These are phyloP conservation scores for Rhododendron ferrugineum DNA, from an alignment of 148 eudicot genomes.

Conservation along the genomic window DNA sequence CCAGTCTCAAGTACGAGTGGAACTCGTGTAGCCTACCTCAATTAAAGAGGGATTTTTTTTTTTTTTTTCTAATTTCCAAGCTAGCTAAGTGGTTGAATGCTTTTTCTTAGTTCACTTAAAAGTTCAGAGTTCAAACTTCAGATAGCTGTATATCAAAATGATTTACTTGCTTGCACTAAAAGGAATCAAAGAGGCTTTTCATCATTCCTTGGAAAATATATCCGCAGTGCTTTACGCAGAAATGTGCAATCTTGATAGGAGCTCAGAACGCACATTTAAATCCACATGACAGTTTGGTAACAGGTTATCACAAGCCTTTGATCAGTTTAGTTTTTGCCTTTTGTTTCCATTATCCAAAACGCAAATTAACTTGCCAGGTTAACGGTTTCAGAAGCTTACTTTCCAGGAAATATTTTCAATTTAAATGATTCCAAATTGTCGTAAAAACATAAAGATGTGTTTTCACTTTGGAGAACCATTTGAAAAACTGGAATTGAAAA, in stretches of 20 bases:
- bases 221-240: neutral
- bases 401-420: neutral
- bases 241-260: neutral
- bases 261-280: neutral
- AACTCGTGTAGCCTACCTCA: neutral
- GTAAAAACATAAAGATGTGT: neutral
- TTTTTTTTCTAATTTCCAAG: neutral
- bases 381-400: neutral
- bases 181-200: neutral
- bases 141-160: neutral
- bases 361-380: neutral
- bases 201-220: neutral
- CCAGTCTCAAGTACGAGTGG: neutral
- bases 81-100: neutral
- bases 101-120: neutral
- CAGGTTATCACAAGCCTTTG: neutral
- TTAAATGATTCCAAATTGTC: neutral
- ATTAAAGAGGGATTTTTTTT: neutral
- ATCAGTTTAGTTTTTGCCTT: neutral
- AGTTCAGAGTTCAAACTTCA: neutral
- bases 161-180: neutral
- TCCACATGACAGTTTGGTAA: neutral
- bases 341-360: neutral
- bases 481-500: neutral
- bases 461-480: neutral